phyloP scores from a whole-genome alignment of 2,329 filamentous ascomycete genomes.

The Cordyceps militaris region DNA sequence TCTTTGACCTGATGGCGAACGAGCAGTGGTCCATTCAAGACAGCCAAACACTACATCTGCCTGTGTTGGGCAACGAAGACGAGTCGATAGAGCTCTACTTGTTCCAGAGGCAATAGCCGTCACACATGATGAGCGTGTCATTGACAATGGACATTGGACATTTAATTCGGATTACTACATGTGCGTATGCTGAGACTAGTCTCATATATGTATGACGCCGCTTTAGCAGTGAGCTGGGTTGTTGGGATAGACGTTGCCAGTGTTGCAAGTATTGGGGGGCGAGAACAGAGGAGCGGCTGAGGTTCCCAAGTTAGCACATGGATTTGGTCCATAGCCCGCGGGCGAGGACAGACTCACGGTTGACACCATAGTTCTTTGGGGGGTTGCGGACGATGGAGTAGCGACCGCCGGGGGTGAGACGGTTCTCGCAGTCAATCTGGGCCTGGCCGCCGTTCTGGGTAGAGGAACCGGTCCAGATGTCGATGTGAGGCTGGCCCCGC shows the following conservation, averaged over 20 bases:
- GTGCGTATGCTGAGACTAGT: neutral
- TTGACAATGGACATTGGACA: neutral
- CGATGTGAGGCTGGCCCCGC: slow-evolving; percentile 18
- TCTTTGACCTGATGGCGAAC: slow-evolving; percentile 41
- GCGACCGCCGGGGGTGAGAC: slow-evolving; percentile 16
- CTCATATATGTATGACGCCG: neutral
- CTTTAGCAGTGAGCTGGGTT: slow-evolving; percentile 19
- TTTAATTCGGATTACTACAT: neutral
- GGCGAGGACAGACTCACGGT: slow-evolving; percentile 11
- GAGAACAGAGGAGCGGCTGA: slow-evolving; percentile 17
- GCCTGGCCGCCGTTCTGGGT: slow-evolving; percentile 16
- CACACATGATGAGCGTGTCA: neutral
- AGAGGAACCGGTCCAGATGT: slow-evolving; percentile 19
- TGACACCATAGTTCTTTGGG: slow-evolving; percentile 18
- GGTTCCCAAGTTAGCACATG: neutral
- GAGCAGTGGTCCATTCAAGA: slow-evolving; percentile 39
- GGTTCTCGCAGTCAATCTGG: slow-evolving; percentile 19
- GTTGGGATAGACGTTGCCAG: slow-evolving; percentile 17
- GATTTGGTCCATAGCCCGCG: neutral
- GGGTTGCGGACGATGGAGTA: slow-evolving; percentile 19
- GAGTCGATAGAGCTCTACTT: slow-evolving; percentile 47
- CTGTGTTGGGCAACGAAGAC: slow-evolving; percentile 36
- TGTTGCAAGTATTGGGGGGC: slow-evolving; percentile 19
- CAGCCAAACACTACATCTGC: slow-evolving; percentile 36
- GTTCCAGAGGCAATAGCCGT: slow-evolving; percentile 31